Evolutionary conservation across 768 basidiomycete genomes (phyloP), one percentile per base, ranked within the genome.

Genomic region (Cyclocybe cylindracea): DNA sequence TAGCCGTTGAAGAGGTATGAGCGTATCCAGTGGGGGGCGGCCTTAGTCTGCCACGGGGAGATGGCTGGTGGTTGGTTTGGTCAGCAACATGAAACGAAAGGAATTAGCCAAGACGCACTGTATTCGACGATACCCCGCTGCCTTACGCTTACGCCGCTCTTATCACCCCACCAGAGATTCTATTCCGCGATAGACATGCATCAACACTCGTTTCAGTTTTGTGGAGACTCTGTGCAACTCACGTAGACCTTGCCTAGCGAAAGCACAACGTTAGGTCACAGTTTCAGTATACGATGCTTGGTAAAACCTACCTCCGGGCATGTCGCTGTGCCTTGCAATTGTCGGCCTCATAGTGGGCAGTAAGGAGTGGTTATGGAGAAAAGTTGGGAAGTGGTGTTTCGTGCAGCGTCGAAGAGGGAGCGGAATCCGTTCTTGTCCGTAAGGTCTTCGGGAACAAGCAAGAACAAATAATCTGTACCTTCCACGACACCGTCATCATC

Each of bases 121-220:
- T 96, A 97, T 63, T 78, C 72, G 45, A 82, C 74, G 52, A 95
- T 78, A 46, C 94, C 93, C 72, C 80, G 91, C 66, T 83, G 85
- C 60, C 77, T 77, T 39, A 79, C 44, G 54, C 81, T 80, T 39
- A 79, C 44, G 54, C 81, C 80, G 59, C 78, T 75, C 55, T 71
- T 72, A 71, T 89, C 85, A 73, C 93, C 94, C 93, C 94, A 97
- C 94, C 94, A 97, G 46, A 86, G 76, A 70, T 79, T 88, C 91
- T 95, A 66, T 24, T 24, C 24, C 24, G 24, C 24, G 24, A 24
- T 2, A 5, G 2, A 24, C 24, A 2, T 5, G 24, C 24, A 24
- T 24, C 5, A 24, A 24, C 24, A 24, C 40, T 16, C 34, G 24
- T 39, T 47, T 48, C 35, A 13, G 39, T 11, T 38, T 31, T 41